A percentile compares a stretch with the other conserved stretches of the same genome.
Conservation (phyloP, 768 basidiomycete species). For the Boletus reticuloceps region DNA sequence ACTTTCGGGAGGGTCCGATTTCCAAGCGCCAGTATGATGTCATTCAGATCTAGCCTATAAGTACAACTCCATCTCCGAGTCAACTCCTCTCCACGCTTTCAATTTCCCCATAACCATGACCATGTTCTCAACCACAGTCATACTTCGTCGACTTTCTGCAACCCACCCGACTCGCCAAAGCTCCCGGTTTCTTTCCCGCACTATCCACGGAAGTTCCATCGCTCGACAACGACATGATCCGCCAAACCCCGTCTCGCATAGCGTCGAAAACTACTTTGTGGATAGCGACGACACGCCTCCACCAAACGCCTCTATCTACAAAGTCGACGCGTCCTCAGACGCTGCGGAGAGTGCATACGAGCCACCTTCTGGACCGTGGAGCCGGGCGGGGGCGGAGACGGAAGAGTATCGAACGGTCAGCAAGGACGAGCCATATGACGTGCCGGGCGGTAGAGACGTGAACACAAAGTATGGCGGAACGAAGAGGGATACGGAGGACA, state of each 20-base stretch:
- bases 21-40: conserved; percentile 11
- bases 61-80: no score
- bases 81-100: background rate
- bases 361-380: conserved; percentile 46
- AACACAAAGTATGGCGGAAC: conserved; percentile 25
- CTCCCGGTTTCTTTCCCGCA: background rate
- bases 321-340: conserved; percentile 45
- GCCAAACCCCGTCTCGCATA: conserved; percentile 25
- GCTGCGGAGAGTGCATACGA: conserved; percentile 48
- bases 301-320: conserved; percentile 39
- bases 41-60: background rate
- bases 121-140: conserved; percentile 3
- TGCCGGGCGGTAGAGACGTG: conserved; percentile 1
- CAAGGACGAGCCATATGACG: conserved; percentile 25
- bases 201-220: background rate
- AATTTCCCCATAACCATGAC: no score
- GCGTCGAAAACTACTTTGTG: conserved; percentile 44
- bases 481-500: conserved; percentile 14
- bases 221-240: background rate
- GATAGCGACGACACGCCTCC: conserved; percentile 47
- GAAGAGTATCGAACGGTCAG: conserved; percentile 28
- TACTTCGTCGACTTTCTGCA: conserved; percentile 2
- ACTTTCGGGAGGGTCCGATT: no score
- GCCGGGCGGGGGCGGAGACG: conserved; percentile 37
- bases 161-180: background rate